Conservation (phyloP, 1,284 basidiomycete genomes). For the Naganishia cerealis region DNA sequence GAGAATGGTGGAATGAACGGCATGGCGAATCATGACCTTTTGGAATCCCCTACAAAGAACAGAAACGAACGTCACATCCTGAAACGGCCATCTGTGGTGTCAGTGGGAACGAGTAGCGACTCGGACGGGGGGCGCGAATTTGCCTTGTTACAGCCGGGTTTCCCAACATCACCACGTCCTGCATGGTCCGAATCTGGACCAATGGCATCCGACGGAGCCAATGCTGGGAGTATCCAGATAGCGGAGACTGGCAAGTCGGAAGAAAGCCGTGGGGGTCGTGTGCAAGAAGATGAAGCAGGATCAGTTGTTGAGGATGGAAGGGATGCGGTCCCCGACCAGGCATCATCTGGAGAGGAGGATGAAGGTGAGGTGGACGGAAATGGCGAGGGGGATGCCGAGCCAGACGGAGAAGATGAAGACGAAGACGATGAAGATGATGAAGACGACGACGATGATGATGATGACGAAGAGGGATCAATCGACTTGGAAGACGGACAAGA, state of each 20-base stretch:
- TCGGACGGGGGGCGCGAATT: background rate
- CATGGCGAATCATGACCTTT: background rate
- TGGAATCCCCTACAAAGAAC: background rate
- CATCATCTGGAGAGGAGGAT: conserved; percentile 16
- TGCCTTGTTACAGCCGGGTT: background rate
- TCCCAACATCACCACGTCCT: background rate
- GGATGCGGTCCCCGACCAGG: background rate
- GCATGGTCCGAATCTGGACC: background rate
- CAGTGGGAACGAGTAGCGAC: background rate
- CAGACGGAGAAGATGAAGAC: background rate
- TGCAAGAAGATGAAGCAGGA: background rate
- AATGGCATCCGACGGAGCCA: background rate
- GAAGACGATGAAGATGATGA: conserved; percentile 36
- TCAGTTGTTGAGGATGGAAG: background rate
- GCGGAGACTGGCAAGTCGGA: conserved; percentile 1
- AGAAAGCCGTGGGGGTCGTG: background rate
- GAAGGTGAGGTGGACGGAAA: conserved; percentile 26
- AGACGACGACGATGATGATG: conserved; percentile 32
- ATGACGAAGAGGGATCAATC: conserved; percentile 32
- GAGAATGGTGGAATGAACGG: background rate
- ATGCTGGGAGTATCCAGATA: background rate
- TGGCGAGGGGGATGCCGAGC: conserved; percentile 1
- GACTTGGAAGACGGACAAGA: conserved; percentile 27
- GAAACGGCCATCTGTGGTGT: background rate
- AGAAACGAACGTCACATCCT: background rate